Evolutionary conservation across 2,329 filamentous ascomycete species (phyloP).

Genomic region (Colletotrichum scovillei): DNA sequence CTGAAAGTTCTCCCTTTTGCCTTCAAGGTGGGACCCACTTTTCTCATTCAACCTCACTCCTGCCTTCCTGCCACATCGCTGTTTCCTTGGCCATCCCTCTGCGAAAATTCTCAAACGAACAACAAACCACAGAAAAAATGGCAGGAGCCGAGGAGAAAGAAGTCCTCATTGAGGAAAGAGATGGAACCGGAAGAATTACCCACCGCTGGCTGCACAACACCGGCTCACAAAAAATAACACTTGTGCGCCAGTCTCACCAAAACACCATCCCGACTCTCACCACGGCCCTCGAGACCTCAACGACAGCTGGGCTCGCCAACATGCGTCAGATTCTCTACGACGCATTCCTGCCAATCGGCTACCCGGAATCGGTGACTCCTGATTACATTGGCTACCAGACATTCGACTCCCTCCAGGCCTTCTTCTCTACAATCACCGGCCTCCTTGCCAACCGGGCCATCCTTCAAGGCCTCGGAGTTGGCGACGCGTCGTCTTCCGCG

Average conservation of each 20-base stretch:
- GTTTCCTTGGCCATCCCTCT: background rate
- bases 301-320: background rate
- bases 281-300: conserved; percentile 33
- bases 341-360: conserved; percentile 89
- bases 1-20: background rate
- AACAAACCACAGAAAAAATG: background rate
- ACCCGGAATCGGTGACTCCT: conserved; percentile 83
- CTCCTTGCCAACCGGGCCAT: conserved; percentile 86
- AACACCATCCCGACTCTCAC: background rate
- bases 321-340: conserved; percentile 59
- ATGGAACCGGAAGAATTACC: conserved; percentile 15
- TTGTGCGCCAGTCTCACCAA: background rate
- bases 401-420: conserved; percentile 84
- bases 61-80: background rate
- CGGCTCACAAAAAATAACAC: background rate
- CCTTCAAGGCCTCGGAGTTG: conserved; percentile 83
- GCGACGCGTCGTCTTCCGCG: conserved; percentile 81
- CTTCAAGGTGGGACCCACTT: background rate
- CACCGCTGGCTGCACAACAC: conserved; percentile 20
- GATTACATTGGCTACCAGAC: conserved; percentile 83
- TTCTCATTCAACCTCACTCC: background rate
- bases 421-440: conserved; percentile 83
- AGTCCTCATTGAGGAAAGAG: conserved; percentile 18
- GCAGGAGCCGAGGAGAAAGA: background rate
- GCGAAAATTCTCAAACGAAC: background rate